phyloP scores from a whole-genome alignment of 73 alveolate species.

The Blepharisma stoltei region DNA sequence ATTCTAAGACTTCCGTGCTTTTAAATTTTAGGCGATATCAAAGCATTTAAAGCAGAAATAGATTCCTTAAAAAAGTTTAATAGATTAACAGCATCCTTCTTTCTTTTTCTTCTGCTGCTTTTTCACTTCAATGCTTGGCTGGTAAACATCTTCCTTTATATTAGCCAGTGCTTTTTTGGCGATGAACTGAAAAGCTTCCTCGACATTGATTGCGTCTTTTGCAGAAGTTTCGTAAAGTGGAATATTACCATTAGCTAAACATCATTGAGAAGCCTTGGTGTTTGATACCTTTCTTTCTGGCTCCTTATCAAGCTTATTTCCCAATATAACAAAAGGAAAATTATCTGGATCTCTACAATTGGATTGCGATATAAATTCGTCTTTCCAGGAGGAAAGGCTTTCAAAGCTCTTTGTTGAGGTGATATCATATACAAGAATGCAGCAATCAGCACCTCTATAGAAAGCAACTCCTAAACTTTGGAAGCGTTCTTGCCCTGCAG shows the following conservation, averaged over 20 bases:
- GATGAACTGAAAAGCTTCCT: conserved; percentile 76
- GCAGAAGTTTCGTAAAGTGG: conserved; percentile 87
- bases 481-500: conserved; percentile 76
- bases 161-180: conserved; percentile 69
- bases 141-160: neutral
- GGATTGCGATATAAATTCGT: conserved; percentile 80
- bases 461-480: conserved; percentile 93
- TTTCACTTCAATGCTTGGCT: conserved; percentile 14
- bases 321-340: conserved; percentile 95
- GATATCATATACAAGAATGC: conserved; percentile 89
- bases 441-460: conserved; percentile 98
- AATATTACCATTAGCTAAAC: conserved; percentile 79
- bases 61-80: too few species aligned
- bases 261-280: conserved; percentile 84
- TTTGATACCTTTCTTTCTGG: conserved; percentile 68
- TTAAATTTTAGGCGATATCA: too few species aligned
- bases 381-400: conserved; percentile 90
- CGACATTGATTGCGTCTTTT: conserved; percentile 74
- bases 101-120: neutral
- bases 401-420: conserved; percentile 88
- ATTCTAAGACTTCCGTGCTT: too few species aligned
- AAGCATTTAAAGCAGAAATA: too few species aligned
- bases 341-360: conserved; percentile 88
- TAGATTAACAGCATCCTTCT: conserved; percentile 4
- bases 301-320: conserved; percentile 81